Evolutionary conservation across 805 yeast genomes (phyloP).

Genomic region (Yamadazyma scolyti): DNA sequence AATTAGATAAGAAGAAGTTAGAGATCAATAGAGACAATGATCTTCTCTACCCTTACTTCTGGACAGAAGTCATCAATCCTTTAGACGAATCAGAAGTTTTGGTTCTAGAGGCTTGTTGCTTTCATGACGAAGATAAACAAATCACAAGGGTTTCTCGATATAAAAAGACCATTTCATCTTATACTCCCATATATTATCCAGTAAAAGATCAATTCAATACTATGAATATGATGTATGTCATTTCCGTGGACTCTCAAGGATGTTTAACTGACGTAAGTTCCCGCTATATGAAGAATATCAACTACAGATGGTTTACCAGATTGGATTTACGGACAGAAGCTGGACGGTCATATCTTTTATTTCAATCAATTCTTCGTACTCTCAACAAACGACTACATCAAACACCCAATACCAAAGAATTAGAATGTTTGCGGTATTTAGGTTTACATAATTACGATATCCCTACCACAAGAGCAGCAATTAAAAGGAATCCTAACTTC

Average conservation of each 20-base stretch:
- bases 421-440: constrained; percentile 15
- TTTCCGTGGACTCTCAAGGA: constrained; percentile 15
- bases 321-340: constrained; percentile 25
- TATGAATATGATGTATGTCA: constrained; percentile 30
- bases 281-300: constrained; percentile 27
- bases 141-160: constrained; percentile 18
- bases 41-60: constrained; percentile 30
- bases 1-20: constrained; percentile 15
- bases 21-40: constrained; percentile 25
- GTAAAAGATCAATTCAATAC: constrained; percentile 17
- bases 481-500: constrained; percentile 26
- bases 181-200: constrained; percentile 19
- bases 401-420: constrained; percentile 13
- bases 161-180: constrained; percentile 3
- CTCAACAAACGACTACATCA: constrained; percentile 14
- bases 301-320: constrained; percentile 24
- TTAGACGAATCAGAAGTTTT: constrained; percentile 19
- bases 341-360: constrained; percentile 21
- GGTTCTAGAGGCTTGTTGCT: constrained; percentile 24
- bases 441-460: constrained; percentile 21
- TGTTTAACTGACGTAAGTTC: constrained; percentile 24
- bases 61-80: constrained; percentile 35
- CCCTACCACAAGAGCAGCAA: constrained; percentile 21
- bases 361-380: constrained; percentile 20
- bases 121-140: constrained; percentile 24